phyloP scores from a whole-genome alignment of 2,329 filamentous ascomycete genomes.

The Xylariaceae sp. region DNA sequence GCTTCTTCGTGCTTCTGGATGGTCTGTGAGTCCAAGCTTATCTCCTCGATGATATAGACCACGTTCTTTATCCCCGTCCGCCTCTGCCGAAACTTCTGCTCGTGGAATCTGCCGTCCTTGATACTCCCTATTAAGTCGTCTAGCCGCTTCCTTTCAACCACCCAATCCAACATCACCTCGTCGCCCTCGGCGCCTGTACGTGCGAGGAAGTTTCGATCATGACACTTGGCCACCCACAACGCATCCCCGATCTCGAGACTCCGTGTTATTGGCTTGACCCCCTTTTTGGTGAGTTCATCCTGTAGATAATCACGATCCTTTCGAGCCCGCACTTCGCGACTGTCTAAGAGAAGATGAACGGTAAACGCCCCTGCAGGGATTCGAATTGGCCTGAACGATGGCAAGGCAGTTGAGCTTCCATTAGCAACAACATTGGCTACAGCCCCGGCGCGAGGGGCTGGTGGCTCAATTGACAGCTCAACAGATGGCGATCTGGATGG shows the following conservation, averaged over 20 bases:
- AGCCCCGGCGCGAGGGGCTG: slow-evolving; percentile 28
- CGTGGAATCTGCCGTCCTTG: slow-evolving; percentile 75
- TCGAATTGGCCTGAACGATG: slow-evolving; percentile 53
- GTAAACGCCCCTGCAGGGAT: slow-evolving; percentile 63
- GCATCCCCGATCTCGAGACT: slow-evolving; percentile 68
- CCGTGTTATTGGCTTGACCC: slow-evolving; percentile 60
- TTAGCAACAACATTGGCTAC: slow-evolving; percentile 37
- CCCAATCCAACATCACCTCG: slow-evolving; percentile 73
- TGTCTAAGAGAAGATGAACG: slow-evolving; percentile 67
- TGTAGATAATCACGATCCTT: slow-evolving; percentile 74
- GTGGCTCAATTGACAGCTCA: slow-evolving; percentile 21
- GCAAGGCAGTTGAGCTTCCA: slow-evolving; percentile 35
- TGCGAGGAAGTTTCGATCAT: slow-evolving; percentile 52
- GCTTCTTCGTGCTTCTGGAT: slow-evolving; percentile 58
- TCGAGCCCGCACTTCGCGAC: slow-evolving; percentile 66
- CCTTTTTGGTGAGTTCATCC: slow-evolving; percentile 62
- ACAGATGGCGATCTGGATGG: slow-evolving; percentile 19
- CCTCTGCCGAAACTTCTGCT: slow-evolving; percentile 75
- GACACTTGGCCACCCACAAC: slow-evolving; percentile 72
- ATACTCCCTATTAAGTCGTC: slow-evolving; percentile 77
- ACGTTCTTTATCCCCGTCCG: slow-evolving; percentile 70
- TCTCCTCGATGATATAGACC: slow-evolving; percentile 73
- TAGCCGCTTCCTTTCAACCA: slow-evolving; percentile 73
- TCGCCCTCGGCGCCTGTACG: slow-evolving; percentile 56
- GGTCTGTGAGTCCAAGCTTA: slow-evolving; percentile 51